Percentiles rank a stretch among this genome's conserved stretches.
These are phyloP conservation scores for Pyrus bretschneideri DNA, from an alignment of 306 rosid genomes.

Conservation along the genomic window DNA sequence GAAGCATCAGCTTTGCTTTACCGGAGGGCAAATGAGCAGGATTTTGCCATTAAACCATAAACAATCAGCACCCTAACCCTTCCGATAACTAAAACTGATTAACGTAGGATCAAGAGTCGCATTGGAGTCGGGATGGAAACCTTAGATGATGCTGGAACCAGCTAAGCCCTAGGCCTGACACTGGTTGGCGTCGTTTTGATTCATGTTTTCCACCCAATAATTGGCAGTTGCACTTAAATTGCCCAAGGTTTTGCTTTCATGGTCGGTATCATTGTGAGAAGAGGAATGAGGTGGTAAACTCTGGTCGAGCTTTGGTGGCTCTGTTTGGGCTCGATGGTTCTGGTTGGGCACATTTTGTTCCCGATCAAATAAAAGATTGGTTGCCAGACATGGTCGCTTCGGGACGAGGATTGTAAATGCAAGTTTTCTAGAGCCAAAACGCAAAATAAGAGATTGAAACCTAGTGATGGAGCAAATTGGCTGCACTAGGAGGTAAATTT, in stretches of 20 bases:
- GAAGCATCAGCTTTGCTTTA: constrained; percentile 99
- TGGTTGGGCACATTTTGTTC: background rate
- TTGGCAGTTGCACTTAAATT: constrained; percentile 7
- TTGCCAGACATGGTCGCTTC: background rate
- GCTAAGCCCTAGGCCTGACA: constrained; percentile 22
- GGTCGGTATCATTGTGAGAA: background rate
- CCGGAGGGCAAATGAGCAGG: constrained; percentile 93
- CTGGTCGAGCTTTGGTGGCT: background rate
- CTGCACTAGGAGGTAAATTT: background rate
- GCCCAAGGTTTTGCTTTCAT: background rate
- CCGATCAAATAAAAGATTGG: background rate
- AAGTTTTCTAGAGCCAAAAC: background rate
- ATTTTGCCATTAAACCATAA: constrained; percentile 74
- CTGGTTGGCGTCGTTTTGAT: constrained; percentile 13
- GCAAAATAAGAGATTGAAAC: background rate
- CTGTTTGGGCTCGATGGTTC: background rate
- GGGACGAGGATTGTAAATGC: background rate
- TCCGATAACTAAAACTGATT: constrained; percentile 38
- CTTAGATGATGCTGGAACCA: constrained; percentile 8
- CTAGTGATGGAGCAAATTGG: background rate
- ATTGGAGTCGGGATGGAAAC: constrained; percentile 15
- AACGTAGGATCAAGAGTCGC: constrained; percentile 30
- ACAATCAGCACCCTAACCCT: constrained; percentile 27
- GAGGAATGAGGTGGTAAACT: background rate
- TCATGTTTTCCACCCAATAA: constrained; percentile 6